These are phyloP conservation scores for Solanum gandarillasii DNA, from an alignment of 257 asterid genomes.

Conservation along the genomic window DNA sequence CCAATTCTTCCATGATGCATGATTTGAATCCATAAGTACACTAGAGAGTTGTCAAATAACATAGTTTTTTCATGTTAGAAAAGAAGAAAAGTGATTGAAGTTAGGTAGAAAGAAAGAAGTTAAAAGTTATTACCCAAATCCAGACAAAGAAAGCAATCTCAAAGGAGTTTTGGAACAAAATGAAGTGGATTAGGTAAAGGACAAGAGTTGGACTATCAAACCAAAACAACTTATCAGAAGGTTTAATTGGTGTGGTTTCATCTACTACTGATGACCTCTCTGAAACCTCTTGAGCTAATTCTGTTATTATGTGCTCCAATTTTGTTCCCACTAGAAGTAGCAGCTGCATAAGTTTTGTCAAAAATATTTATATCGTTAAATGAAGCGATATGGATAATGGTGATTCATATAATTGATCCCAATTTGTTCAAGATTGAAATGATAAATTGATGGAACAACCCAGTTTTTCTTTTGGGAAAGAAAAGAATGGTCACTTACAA, in stretches of 20 bases:
- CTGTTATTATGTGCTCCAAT: slow-evolving; percentile 72
- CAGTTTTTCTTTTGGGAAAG: background rate
- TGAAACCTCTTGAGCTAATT: slow-evolving; percentile 51
- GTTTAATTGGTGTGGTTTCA: slow-evolving; percentile 32
- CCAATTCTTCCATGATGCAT: slow-evolving; percentile 80
- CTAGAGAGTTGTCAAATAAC: slow-evolving; percentile 18
- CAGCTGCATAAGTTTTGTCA: slow-evolving; percentile 30
- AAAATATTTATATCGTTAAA: background rate
- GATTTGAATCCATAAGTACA: slow-evolving; percentile 67
- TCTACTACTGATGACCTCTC: slow-evolving; percentile 11
- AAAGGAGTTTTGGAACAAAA: slow-evolving; percentile 78
- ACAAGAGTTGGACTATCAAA: slow-evolving; percentile 48
- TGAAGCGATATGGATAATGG: background rate
- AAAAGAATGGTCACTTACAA: slow-evolving; percentile 27
- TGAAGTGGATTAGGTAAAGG: slow-evolving; percentile 87
- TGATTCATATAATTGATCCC: background rate
- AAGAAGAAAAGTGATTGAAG: background rate
- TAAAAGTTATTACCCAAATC: slow-evolving; percentile 60
- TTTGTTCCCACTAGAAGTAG: slow-evolving; percentile 75
- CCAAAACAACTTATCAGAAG: slow-evolving; percentile 83
- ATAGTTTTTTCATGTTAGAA: background rate
- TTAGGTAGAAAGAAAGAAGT: background rate
- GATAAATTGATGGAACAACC: background rate
- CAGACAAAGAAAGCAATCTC: slow-evolving; percentile 87
- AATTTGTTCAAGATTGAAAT: background rate